phyloP scores from a whole-genome alignment of 2,329 filamentous ascomycete species.

The Penicillium sp. region DNA sequence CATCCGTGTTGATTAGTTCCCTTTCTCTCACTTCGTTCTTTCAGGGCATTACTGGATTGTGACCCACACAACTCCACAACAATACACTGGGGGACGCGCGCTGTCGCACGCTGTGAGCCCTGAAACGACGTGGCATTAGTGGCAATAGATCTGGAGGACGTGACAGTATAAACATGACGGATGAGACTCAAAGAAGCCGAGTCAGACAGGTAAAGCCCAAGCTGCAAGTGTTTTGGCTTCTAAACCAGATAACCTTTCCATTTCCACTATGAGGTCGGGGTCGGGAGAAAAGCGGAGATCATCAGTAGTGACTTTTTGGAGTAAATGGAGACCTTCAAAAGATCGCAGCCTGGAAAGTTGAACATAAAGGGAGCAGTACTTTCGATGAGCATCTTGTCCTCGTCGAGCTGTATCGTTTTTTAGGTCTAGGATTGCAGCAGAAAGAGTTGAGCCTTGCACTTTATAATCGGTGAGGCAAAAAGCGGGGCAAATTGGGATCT shows the following conservation, averaged over 20 bases:
- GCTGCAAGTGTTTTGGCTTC: not conserved
- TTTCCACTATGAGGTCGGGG: not conserved
- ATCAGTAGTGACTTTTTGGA: conserved; percentile 1
- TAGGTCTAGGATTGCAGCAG: conserved; percentile 6
- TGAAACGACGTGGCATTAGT: too few relatives aligned
- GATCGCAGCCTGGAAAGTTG: conserved; percentile 2
- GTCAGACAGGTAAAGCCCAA: not conserved
- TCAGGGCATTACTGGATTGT: too few relatives aligned
- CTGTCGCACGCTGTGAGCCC: too few relatives aligned
- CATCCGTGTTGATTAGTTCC: too few relatives aligned
- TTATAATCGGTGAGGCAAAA: conserved; percentile 13
- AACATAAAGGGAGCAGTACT: conserved; percentile 6
- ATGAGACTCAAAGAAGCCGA: too few relatives aligned
- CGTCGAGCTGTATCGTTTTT: conserved; percentile 1
- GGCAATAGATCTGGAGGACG: too few relatives aligned
- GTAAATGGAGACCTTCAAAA: conserved; percentile 2
- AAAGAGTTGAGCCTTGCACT: conserved; percentile 7
- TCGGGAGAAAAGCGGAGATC: conserved; percentile 1
- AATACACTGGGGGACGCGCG: too few relatives aligned
- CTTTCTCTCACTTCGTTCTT: too few relatives aligned
- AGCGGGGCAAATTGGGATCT: conserved; percentile 7
- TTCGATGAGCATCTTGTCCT: conserved; percentile 8
- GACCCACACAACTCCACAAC: too few relatives aligned
- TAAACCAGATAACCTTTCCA: not conserved
- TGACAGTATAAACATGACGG: too few relatives aligned